Evolutionary conservation across 805 yeast species (phyloP), one percentile per base, ranked within the genome.

Genomic region (Teunomyces panamensis): DNA sequence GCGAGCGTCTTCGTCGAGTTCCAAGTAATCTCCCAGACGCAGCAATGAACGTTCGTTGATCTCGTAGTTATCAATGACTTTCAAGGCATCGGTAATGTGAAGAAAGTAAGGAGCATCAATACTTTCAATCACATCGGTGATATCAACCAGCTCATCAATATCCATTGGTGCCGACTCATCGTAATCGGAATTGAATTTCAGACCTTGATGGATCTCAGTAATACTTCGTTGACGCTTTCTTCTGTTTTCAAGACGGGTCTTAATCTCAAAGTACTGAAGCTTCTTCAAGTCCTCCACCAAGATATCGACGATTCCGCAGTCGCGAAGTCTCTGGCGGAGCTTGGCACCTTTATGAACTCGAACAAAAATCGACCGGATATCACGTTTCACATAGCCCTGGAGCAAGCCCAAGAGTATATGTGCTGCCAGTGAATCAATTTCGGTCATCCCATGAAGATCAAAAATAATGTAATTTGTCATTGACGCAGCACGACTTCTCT

Each of bases 391-490:
- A 53, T 72, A 73, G 8, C 58, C 56, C 7, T 46, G 37, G 6
- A 73, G 50, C 13, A 69, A 56, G 26, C 62, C 65, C 39, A 56
- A 55, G 27, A 73, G 49, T 14, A 69, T 67, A 45, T 66, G 68
- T 10, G 73, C 72, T 0, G 78, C 78, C 2, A 74, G 68, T 0
- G 77, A 71, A 51, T 73, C 78, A 4, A 73, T 41, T 28, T 60
- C 69, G 2, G 72, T 54, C 77, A 73, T 73, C 0, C 75, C 78
- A 45, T 71, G 59, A 20, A 73, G 52, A 48, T 73, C 77, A 54
- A 73, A 71, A 7, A 73, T 64, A 17, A 72, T 58, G 49, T 69
- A 72, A 43, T 68, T 63, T 3, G 75, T 71, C 76, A 71, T 68
- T 4, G 69, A 58, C 2, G 49, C 64, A 39, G 60, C 68, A 41